Evolutionary conservation across 2,329 filamentous ascomycete genomes (phyloP), one percentile per base, ranked within the genome.

Genomic region (Pestalotiopsis sp.): DNA sequence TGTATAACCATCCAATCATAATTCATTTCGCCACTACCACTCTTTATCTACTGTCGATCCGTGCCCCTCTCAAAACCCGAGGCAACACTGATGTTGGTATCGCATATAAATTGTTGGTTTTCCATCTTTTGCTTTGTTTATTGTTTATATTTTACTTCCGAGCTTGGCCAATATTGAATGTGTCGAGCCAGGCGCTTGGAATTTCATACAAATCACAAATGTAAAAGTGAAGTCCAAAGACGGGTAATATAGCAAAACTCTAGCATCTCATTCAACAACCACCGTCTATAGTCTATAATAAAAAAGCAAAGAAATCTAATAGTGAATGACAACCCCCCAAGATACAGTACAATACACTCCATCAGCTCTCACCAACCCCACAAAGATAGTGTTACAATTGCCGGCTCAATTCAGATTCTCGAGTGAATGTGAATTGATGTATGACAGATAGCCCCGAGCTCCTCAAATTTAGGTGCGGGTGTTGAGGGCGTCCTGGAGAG

Each of bases 401-500:
- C 31, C 31, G 31, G 31, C 31, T 9, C 7, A 9, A 2, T 36
- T 36, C 31, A 23, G 6, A 20, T 20, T 9, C 3, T 52, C n/a
- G 17, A 3, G 17, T 3, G 45, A n/a, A 20, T 52, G 3, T 52
- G 45, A 11, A 52, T n/a, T 11, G 20, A 3, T 7, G 45, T 52
- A 11, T 52, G 45, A 1, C 7, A n/a, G 23, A 52, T 9, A 3
- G 17, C n/a, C 31, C 31, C 7, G 31, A 36, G n/a, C 45, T 1
- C 4, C 17, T 11, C 17, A 1, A n/a, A 52, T 9, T 49, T 49
- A 49, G 41, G 41, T 52, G 45, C 45, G 67, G 57, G 36, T 31
- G 31, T 66, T 36, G n/a, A 69, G 23, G 14, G 68, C 63, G 12
- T 62, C 27, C 64, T 66, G 63, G n/a, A 68, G 38, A 38, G 60